A percentile compares a stretch with the other conserved stretches of the same genome.
These are phyloP conservation scores for Chalara sp. DNA, from an alignment of 2,329 filamentous ascomycete genomes.

Conservation along the genomic window DNA sequence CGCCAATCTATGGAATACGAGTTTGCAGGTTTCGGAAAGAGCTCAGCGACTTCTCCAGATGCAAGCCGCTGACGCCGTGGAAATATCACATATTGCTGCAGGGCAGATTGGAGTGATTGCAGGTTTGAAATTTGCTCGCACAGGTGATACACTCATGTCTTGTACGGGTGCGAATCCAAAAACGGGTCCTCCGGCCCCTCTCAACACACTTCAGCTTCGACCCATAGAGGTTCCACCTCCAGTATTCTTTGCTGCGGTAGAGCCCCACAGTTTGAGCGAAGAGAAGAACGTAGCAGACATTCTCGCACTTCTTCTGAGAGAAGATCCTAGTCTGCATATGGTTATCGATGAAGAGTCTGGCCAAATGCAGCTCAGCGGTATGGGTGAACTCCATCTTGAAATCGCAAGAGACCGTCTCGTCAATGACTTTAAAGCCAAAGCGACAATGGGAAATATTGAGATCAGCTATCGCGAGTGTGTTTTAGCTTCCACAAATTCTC, in stretches of 20 bases:
- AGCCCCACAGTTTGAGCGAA: constrained; percentile 70
- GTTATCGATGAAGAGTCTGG: constrained; percentile 82
- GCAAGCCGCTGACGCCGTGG: constrained; percentile 80
- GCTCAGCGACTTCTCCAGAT: constrained; percentile 80
- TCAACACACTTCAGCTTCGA: constrained; percentile 73
- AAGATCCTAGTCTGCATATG: constrained; percentile 88
- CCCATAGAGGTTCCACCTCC: constrained; percentile 87
- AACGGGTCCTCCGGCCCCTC: constrained; percentile 57
- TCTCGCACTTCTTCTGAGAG: constrained; percentile 71
- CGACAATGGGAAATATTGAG: constrained; percentile 79
- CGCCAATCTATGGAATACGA: constrained; percentile 78
- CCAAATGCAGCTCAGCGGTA: constrained; percentile 87
- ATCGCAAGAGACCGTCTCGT: constrained; percentile 84
- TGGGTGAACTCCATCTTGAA: constrained; percentile 94
- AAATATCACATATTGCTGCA: constrained; percentile 70
- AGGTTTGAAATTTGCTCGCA: constrained; percentile 84
- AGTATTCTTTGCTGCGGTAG: constrained; percentile 93
- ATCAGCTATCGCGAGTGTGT: constrained; percentile 91
- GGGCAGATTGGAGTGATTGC: constrained; percentile 93
- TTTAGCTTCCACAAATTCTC: constrained; percentile 46
- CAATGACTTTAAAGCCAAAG: constrained; percentile 83
- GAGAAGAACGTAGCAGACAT: constrained; percentile 74
- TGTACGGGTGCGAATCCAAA: constrained; percentile 56
- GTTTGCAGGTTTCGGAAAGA: constrained; percentile 70
- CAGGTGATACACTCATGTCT: constrained; percentile 83